These are phyloP conservation scores for Arthromyces matolae DNA, from an alignment of 768 basidiomycete genomes.

Conservation along the genomic window DNA sequence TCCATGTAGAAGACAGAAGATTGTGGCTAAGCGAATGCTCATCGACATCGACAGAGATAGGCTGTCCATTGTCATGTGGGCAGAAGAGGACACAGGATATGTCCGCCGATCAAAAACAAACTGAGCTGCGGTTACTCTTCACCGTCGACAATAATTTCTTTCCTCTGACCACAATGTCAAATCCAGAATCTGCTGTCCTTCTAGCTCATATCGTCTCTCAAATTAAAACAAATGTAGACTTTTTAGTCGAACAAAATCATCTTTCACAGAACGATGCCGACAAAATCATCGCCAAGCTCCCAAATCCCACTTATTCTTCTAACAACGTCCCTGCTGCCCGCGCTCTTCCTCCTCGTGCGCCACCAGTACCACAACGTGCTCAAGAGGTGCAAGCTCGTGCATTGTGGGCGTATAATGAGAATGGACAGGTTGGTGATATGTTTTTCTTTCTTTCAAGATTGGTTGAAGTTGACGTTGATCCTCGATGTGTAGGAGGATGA, in stretches of 20 bases:
- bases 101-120: no score
- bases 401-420: constrained; percentile 65
- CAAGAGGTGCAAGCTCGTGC: constrained; percentile 44
- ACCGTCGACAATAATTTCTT: no score
- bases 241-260: constrained; percentile 52
- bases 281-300: constrained; percentile 47
- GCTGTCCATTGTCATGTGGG: no score
- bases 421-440: constrained; percentile 41
- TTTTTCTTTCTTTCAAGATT: neutral
- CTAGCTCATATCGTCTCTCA: constrained; percentile 58
- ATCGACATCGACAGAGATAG: no score
- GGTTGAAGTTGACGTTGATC: neutral
- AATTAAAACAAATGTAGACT: constrained; percentile 53
- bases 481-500: constrained; percentile 62
- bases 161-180: constrained; percentile 4
- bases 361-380: constrained; percentile 14
- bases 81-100: no score
- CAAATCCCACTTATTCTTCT: constrained; percentile 17
- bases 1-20: no score
- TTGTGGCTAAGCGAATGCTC: no score
- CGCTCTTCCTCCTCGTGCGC: constrained; percentile 3
- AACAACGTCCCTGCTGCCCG: neutral
- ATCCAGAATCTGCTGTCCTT: constrained; percentile 35
- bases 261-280: constrained; percentile 48
- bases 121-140: neutral